Percentiles rank a stretch among this genome's conserved stretches.
Evolutionary conservation across 106 monocot genomes (phyloP).

Genomic region (Phalaenopsis equestris): DNA sequence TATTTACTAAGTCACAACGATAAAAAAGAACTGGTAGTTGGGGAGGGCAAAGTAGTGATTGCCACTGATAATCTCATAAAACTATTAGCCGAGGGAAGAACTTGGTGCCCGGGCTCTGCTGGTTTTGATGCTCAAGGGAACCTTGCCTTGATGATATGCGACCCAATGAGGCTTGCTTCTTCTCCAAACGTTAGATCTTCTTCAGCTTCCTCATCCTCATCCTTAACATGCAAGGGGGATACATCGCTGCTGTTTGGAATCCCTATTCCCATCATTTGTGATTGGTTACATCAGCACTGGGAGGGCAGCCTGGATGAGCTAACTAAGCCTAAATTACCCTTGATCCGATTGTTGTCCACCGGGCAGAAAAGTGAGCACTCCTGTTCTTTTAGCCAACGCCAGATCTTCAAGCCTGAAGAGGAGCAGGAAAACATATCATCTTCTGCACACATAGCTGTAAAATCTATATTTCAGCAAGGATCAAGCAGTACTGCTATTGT

Average conservation of each 20-base stretch:
- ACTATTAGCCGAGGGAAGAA: conserved; percentile 51
- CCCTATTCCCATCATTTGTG: conserved; percentile 74
- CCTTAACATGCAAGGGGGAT: conserved; percentile 52
- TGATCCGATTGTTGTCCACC: conserved; percentile 50
- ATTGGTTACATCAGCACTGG: conserved; percentile 95
- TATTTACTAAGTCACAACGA: conserved; percentile 61
- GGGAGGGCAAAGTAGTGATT: conserved; percentile 81
- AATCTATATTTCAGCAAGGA: conserved; percentile 29
- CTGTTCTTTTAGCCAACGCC: conserved; percentile 48
- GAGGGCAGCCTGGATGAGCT: conserved; percentile 92
- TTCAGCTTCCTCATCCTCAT: conserved; percentile 54
- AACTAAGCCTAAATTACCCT: conserved; percentile 64
- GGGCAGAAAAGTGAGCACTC: conserved; percentile 64
- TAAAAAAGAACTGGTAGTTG: conserved; percentile 51
- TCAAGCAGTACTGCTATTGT: conserved; percentile 30
- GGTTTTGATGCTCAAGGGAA: conserved; percentile 92
- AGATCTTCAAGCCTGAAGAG: conserved; percentile 54
- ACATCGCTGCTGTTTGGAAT: conserved; percentile 69
- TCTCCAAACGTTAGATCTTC: conserved; percentile 69
- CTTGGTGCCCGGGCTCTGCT: conserved; percentile 82
- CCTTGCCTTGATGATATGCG: conserved; percentile 94
- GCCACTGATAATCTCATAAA: conserved; percentile 95
- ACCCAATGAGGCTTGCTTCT: conserved; percentile 89
- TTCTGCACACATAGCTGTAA: conserved; percentile 25
- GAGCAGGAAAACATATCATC: conserved; percentile 32